A percentile compares a stretch with the other conserved stretches of the same genome.
Conservation (phyloP, 2,329 filamentous ascomycete genomes). For the Nemania sp. region DNA sequence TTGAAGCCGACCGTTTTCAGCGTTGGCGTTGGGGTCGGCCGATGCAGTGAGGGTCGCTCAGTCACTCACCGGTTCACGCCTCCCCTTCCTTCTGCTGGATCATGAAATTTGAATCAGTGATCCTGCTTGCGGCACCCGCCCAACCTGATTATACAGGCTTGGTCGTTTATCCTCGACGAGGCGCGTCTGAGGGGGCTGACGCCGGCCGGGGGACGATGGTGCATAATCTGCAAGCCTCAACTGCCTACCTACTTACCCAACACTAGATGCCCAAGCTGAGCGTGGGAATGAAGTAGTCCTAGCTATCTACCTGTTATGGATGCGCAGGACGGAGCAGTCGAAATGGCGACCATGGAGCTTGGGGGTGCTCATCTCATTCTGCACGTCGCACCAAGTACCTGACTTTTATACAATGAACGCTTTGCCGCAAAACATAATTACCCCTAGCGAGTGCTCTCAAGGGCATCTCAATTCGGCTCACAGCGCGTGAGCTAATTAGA, state of each 20-base stretch:
- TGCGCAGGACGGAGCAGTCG: conserved; percentile 11
- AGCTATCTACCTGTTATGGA: conserved; percentile 1
- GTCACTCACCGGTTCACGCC: conserved; percentile 6
- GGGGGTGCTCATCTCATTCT: neutral
- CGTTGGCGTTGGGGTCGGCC: neutral
- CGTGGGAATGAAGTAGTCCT: conserved; percentile 17
- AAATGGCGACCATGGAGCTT: conserved; percentile 18
- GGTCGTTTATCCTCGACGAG: neutral
- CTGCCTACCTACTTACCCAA: neutral
- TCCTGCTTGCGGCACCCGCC: conserved; percentile 2
- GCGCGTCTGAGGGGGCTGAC: neutral
- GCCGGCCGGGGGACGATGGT: neutral
- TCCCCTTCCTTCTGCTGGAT: neutral
- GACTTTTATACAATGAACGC: neutral
- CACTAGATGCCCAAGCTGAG: conserved; percentile 12
- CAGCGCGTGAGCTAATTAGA: neutral
- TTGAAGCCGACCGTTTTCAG: neutral
- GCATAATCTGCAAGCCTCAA: neutral
- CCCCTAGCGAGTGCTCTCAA: neutral
- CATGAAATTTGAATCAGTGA: neutral
- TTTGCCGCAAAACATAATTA: neutral
- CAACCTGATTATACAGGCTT: neutral
- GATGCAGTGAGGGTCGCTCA: neutral
- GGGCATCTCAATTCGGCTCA: neutral
- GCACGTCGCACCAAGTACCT: too few species aligned